Percentiles rank a stretch among this genome's conserved stretches.
phyloP scores from a whole-genome alignment of 768 basidiomycete species.

The Grammothele lineata region DNA sequence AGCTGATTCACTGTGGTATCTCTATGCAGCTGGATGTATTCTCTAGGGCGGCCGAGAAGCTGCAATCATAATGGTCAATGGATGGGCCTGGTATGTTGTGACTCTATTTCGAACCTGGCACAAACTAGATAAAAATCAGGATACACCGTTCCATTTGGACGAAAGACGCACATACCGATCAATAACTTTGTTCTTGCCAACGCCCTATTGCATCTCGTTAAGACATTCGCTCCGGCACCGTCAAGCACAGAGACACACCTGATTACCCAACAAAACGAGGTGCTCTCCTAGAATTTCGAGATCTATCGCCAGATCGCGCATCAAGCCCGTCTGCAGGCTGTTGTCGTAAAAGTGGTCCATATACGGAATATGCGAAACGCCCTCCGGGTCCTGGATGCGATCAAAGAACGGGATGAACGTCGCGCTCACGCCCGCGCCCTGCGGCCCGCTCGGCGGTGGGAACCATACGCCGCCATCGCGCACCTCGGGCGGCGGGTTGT shows the following conservation, averaged over 20 bases:
- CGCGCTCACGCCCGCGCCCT: constrained; percentile 26
- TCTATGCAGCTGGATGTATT: constrained; percentile 67
- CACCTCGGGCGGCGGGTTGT: constrained; percentile 43
- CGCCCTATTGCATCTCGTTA: constrained; percentile 38
- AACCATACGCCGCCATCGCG: constrained; percentile 40
- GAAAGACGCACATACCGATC: constrained; percentile 40
- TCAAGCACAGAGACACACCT: constrained; percentile 32
- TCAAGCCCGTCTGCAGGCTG: constrained; percentile 59
- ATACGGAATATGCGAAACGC: constrained; percentile 57
- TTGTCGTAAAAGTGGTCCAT: constrained; percentile 74
- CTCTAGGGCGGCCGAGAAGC: constrained; percentile 57
- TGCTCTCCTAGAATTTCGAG: constrained; percentile 59
- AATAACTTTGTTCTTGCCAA: constrained; percentile 69
- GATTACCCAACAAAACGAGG: constrained; percentile 63
- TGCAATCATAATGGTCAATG: constrained; percentile 27
- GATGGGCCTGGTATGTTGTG: no score
- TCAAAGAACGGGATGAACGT: constrained; percentile 49
- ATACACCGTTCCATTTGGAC: no score
- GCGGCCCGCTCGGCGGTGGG: constrained; percentile 36
- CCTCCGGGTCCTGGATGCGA: constrained; percentile 44
- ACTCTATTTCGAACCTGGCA: constrained; percentile 53
- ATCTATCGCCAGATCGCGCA: constrained; percentile 63
- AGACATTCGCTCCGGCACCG: neutral
- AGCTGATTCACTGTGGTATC: constrained; percentile 70
- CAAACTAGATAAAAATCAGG: constrained; percentile 33